A percentile compares a stretch with the other conserved stretches of the same genome.
Conservation (phyloP, 2,329 filamentous ascomycete species). For the Juglanconis oblonga region DNA sequence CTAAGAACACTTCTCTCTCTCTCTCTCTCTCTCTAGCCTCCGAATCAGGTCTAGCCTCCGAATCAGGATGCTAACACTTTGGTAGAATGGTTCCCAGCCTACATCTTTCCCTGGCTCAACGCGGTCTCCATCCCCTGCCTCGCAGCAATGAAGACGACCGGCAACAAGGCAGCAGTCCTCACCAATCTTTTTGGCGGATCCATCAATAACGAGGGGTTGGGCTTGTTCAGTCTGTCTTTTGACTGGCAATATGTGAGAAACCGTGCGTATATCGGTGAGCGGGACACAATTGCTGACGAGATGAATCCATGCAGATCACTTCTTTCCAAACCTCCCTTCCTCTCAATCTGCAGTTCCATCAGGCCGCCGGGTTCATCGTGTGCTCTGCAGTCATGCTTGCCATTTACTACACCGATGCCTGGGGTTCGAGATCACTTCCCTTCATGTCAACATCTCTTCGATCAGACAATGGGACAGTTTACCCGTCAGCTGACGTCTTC, state of each 20-base stretch:
- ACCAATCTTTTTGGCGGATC: conserved; percentile 51
- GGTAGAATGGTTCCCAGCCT: conserved; percentile 49
- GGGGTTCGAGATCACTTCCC: conserved; percentile 43
- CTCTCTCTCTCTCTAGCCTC: too few relatives aligned
- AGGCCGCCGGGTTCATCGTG: conserved; percentile 41
- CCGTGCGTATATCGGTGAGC: not conserved
- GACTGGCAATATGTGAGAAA: conserved; percentile 53
- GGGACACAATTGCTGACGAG: conserved; percentile 4
- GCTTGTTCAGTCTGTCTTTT: conserved; percentile 46
- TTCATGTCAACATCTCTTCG: conserved; percentile 54
- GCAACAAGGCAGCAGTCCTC: conserved; percentile 39
- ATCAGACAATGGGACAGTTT: conserved; percentile 36
- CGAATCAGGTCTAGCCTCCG: too few relatives aligned
- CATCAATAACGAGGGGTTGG: conserved; percentile 50
- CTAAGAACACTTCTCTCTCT: too few relatives aligned
- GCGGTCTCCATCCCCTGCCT: conserved; percentile 53
- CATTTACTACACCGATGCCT: conserved; percentile 50
- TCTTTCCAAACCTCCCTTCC: conserved; percentile 52
- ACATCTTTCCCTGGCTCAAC: conserved; percentile 55
- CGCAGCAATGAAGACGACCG: conserved; percentile 49
- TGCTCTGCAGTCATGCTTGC: conserved; percentile 49
- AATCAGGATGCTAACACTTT: not conserved
- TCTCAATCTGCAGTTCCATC: conserved; percentile 46
- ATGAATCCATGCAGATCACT: conserved; percentile 41
- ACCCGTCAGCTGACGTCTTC: conserved; percentile 40